Evolutionary conservation across 2,329 filamentous ascomycete genomes (phyloP).

Genomic region (Trichoderma sp.): DNA sequence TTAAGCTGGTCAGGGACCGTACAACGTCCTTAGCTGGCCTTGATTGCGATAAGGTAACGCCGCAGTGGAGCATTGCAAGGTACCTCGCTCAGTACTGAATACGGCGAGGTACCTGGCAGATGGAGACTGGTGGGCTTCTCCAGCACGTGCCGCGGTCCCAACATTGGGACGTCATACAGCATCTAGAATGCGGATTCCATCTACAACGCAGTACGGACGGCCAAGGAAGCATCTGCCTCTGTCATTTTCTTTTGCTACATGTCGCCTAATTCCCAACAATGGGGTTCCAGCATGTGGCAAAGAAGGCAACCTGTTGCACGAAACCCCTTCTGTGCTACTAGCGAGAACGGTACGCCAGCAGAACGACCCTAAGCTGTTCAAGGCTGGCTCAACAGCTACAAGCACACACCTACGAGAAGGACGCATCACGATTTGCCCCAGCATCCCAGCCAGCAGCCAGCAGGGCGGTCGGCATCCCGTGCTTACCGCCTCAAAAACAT

Average conservation of each 20-base stretch:
- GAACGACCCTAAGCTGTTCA: neutral
- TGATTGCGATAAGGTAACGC: slow-evolving; percentile 16
- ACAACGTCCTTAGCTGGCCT: slow-evolving; percentile 8
- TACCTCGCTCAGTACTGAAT: neutral
- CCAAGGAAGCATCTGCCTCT: neutral
- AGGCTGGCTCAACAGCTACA: neutral
- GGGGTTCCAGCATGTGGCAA: neutral
- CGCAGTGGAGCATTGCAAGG: slow-evolving; percentile 6
- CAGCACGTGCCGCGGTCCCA: slow-evolving; percentile 9
- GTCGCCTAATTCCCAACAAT: neutral
- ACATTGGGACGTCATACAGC: slow-evolving; percentile 1
- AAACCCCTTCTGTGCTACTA: slow-evolving; percentile 6
- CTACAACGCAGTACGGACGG: neutral
- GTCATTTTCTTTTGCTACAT: neutral
- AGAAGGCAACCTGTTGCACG: neutral
- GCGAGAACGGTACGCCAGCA: neutral
- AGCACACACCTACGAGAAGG: neutral
- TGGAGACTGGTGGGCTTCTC: neutral
- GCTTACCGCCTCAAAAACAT: neutral
- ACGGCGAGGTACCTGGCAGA: neutral
- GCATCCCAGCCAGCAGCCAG: neutral
- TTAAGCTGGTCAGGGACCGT: neutral
- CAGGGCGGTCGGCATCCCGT: neutral
- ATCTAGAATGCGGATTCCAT: neutral
- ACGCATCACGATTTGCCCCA: neutral